Conservation (phyloP, 2,329 filamentous ascomycete species). For the Zasmidium citrigriseum region DNA sequence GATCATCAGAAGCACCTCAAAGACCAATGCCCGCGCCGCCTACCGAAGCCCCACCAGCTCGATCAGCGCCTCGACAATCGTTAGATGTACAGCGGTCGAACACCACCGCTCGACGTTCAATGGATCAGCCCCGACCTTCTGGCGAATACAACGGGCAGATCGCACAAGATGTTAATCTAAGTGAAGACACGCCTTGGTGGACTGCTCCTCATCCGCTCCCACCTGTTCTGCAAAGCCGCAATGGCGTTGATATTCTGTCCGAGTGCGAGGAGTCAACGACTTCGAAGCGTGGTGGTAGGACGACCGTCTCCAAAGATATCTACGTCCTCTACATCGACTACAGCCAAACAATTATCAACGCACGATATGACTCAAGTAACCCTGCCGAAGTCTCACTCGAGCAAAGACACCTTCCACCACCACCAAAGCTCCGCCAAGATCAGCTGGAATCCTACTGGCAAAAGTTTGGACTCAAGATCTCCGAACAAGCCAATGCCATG, state of each 20-base stretch:
- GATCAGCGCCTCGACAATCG: conserved; percentile 52
- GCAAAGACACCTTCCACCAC: conserved; percentile 84
- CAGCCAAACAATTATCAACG: conserved; percentile 86
- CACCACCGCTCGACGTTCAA: conserved; percentile 60
- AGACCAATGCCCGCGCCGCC: conserved; percentile 49
- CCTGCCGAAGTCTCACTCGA: conserved; percentile 72
- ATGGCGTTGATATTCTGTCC: conserved; percentile 72
- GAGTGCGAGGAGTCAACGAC: conserved; percentile 79
- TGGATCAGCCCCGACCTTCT: conserved; percentile 73
- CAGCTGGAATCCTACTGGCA: conserved; percentile 86
- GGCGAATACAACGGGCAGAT: conserved; percentile 73
- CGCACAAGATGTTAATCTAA: conserved; percentile 82
- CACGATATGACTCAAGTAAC: conserved; percentile 74
- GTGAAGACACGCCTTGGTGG: conserved; percentile 80
- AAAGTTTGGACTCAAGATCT: conserved; percentile 76
- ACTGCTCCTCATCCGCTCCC: conserved; percentile 76
- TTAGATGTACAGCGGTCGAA: conserved; percentile 60
- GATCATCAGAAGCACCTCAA: conserved; percentile 35
- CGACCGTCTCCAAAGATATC: conserved; percentile 73
- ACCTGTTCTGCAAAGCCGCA: conserved; percentile 76
- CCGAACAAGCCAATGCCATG: conserved; percentile 65
- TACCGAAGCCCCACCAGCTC: conserved; percentile 35
- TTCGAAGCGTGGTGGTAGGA: conserved; percentile 68
- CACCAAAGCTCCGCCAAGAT: conserved; percentile 80
- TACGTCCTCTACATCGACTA: conserved; percentile 95